phyloP scores from a whole-genome alignment of 768 basidiomycete genomes.

The Boletus rubropictus region DNA sequence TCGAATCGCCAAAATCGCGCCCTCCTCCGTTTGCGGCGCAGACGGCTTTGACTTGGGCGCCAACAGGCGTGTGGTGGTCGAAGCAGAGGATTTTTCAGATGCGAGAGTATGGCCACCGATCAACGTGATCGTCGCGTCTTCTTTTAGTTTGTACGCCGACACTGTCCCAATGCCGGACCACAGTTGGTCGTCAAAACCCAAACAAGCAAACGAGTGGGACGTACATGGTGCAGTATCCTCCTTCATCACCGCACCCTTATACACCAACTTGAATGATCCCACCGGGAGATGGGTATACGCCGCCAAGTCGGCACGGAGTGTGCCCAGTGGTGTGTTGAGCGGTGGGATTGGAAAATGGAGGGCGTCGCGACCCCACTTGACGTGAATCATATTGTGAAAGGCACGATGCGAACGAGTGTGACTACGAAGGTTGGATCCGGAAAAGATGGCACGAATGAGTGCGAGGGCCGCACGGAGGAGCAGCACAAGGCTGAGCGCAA shows the following conservation, averaged over 20 bases:
- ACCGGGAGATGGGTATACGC: constrained; percentile 68
- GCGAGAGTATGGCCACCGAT: constrained; percentile 43
- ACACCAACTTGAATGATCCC: constrained; percentile 77
- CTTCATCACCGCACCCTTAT: constrained; percentile 86
- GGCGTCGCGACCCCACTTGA: constrained; percentile 49
- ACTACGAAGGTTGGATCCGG: not conserved
- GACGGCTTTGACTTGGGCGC: not conserved
- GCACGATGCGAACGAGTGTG: constrained; percentile 7
- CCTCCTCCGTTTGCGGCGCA: constrained; percentile 34
- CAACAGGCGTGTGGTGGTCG: not conserved
- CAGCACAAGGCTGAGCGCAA: constrained; percentile 33
- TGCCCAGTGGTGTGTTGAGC: constrained; percentile 50
- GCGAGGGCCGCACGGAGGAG: constrained; percentile 23
- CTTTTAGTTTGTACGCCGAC: constrained; percentile 67
- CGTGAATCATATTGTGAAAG: constrained; percentile 33
- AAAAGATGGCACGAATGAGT: constrained; percentile 13
- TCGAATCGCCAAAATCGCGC: constrained; percentile 32
- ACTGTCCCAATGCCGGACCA: constrained; percentile 37
- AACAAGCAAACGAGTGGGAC: constrained; percentile 18
- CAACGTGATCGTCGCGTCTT: constrained; percentile 65
- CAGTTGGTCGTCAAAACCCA: constrained; percentile 13
- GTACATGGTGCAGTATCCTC: constrained; percentile 66
- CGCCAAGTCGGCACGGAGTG: constrained; percentile 57
- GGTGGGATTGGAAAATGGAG: constrained; percentile 52
- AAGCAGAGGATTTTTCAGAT: constrained; percentile 7